A percentile compares a stretch with the other conserved stretches of the same genome.
Evolutionary conservation across 164 flowering plant genomes (phyloP).

Genomic region (Magnolia kwangsiensis): DNA sequence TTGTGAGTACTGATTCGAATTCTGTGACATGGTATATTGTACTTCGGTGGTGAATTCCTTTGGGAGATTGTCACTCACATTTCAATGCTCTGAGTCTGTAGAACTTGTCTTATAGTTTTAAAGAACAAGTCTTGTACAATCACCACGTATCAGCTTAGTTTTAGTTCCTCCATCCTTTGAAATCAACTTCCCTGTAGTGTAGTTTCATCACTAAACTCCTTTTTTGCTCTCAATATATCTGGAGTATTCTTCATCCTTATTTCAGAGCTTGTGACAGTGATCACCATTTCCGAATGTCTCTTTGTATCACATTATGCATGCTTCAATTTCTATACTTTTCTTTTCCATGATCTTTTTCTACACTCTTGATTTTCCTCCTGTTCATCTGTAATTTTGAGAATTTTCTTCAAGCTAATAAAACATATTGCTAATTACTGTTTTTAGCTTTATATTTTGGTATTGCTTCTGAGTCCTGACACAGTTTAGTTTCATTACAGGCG

Average conservation of each 20-base stretch:
- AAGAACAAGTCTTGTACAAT: too few relatives aligned
- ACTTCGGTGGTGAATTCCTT: too few relatives aligned
- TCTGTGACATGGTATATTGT: too few relatives aligned
- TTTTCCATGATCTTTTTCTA: neutral
- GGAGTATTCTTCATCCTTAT: neutral
- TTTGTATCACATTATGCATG: neutral
- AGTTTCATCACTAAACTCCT: too few relatives aligned
- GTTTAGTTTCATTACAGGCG: constrained; percentile 53
- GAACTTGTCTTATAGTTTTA: too few relatives aligned
- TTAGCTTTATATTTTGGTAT: neutral
- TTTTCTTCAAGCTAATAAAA: neutral
- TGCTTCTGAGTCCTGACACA: neutral
- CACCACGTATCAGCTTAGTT: too few relatives aligned
- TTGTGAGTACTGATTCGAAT: too few relatives aligned
- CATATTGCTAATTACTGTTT: neutral
- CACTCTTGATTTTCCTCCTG: neutral
- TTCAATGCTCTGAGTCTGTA: too few relatives aligned
- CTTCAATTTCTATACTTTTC: neutral
- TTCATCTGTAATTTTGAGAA: neutral
- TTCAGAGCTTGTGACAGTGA: neutral
- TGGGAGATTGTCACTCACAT: too few relatives aligned
- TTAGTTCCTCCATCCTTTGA: too few relatives aligned
- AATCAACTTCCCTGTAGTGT: too few relatives aligned
- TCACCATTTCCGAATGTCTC: neutral
- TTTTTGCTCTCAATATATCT: too few relatives aligned